Evolutionary conservation across 1,139 yeast genomes (phyloP), one percentile per base, ranked within the genome.

Genomic region (Scheffersomyces illinoinensis): DNA sequence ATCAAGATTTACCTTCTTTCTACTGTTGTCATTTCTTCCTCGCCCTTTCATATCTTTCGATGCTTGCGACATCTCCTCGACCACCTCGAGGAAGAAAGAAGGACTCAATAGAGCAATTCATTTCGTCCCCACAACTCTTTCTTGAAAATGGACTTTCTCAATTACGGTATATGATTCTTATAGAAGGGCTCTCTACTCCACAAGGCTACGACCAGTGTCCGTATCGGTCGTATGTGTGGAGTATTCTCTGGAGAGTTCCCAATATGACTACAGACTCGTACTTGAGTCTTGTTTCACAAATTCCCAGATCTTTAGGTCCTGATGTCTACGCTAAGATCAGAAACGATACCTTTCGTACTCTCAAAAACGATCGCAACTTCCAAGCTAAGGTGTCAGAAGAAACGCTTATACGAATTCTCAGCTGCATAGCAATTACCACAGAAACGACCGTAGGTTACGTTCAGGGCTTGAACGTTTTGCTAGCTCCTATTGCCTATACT

Each of bases 401-500:
- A 5, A 76, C 91, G 3, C 75, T 93, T 55, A 83, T 89, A 20
- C 75, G 98, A 52, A 78, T 92, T 2, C 78, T 93, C 50, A 89
- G 91, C 51, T 86, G 90, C n/a, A 83, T 87, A 67, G 96, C 96
- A 0, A 82, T 91, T 17, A 71, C 78, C 39, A 58, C 68, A 57
- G 67, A 69, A 12, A 71, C 70, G 58, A 69, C 78, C 64, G 75
- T 84, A 73, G 68, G 84, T 0, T 93, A 93, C 70, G 97, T 93
- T 14, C 98, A 93, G 70, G 98, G 98, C 1, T 86, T 93, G 88
- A 93, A 93, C 70, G 95, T 93, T 1, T 72, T 93, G 47, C 83
- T 90, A 48, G 98, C 97, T 0, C 98, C 98, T 0, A 85, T 93
- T 59, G 83, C 93, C 21, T 93, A 86, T 70, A 83, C 90, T 1